Conservation (phyloP, 805 yeast genomes). For the Saturnispora saitoi region DNA sequence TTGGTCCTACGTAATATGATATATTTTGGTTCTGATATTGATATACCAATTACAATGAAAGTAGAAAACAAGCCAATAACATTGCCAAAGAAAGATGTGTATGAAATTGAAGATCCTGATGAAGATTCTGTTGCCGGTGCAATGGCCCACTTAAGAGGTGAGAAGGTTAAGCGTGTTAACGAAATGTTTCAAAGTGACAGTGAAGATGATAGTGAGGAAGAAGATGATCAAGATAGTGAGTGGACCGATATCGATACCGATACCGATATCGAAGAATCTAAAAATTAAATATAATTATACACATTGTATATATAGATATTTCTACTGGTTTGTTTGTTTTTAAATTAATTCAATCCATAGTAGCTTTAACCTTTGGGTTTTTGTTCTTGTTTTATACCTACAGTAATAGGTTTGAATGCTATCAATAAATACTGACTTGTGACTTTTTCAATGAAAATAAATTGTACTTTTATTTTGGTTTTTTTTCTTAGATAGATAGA, state of each 20-base stretch:
- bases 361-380: not conserved
- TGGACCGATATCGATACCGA: slow-evolving; percentile 54
- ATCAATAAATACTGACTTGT: too few relatives aligned
- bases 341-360: slow-evolving; percentile 10
- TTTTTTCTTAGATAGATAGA: not conserved
- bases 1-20: slow-evolving; percentile 61
- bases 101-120: slow-evolving; percentile 62
- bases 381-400: not conserved
- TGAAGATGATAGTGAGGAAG: slow-evolving; percentile 17
- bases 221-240: slow-evolving; percentile 19
- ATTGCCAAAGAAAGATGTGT: slow-evolving; percentile 33
- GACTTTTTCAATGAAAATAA: not conserved
- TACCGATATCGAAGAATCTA: slow-evolving; percentile 47
- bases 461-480: not conserved
- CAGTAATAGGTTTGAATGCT: too few relatives aligned
- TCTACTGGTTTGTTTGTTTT: not conserved
- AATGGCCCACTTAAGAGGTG: slow-evolving; percentile 60
- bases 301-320: not conserved
- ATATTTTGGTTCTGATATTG: slow-evolving; percentile 77
- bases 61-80: slow-evolving; percentile 55
- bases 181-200: slow-evolving; percentile 25
- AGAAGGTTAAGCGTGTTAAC: slow-evolving; percentile 37
- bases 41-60: slow-evolving; percentile 59
- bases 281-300: slow-evolving; percentile 2
- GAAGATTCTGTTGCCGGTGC: slow-evolving; percentile 74